Evolutionary conservation across 805 yeast genomes (phyloP), one percentile per base, ranked within the genome.

Genomic region (Metschnikowia proteae): DNA sequence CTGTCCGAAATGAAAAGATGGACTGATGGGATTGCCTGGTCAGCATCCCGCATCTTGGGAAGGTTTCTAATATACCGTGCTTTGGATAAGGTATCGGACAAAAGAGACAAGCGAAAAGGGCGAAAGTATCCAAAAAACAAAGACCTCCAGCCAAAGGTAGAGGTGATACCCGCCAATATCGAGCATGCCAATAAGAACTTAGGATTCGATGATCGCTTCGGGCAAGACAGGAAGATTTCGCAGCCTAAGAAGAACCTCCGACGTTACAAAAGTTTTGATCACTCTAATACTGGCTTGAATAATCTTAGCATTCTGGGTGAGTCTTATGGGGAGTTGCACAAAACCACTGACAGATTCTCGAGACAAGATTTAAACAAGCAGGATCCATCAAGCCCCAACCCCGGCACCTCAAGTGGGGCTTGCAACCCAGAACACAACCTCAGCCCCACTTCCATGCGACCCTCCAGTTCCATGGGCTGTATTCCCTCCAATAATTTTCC

Each of bases 1-100:
- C 72, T 78, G 9, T 82, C 91, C 0, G 90, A 92, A 3, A 90
- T 91, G 51, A 87, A 86, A 62, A 75, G 98, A 50, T 91, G 98
- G 98, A 91, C 98, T 1, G 98, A 91, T 61, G 96, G 97, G n/a
- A 80, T 88, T 10, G 74, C 91, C 10, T 91, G 98, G 98, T 82
- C 91, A 2, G 96, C 97, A 0, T 85, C 95, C 2, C 74, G 97
- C 43, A 89, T 91, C 35, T 74, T 89, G 27, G 96, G 96, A 5
- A 75, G 94, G 50, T 91, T 91, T 58, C 70, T 91, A 31, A 83
- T 91, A 8, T 91, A 91, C 65, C 78, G 96, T 27, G 95, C 90
- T 47, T 58, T 72, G 41, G 75, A 73, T 53, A 64, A 66, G 31
- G 10, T 35, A 30, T 73, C 79, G 0, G 56, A 42, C 6, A 30